Conservation (phyloP, 1,139 yeast species). For the Taphrina communis region DNA sequence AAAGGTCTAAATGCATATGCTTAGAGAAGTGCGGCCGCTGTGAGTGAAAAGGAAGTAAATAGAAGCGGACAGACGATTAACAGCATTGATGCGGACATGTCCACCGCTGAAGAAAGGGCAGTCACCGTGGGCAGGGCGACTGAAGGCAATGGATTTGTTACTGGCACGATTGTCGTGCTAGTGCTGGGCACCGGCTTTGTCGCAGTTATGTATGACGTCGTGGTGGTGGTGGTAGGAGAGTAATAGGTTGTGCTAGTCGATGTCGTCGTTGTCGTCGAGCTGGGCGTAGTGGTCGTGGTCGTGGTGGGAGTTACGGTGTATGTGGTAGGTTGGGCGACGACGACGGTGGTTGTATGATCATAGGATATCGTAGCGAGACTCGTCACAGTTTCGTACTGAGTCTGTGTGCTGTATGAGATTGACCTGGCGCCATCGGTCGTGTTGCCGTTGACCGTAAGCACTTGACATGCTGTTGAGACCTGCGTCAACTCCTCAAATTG, state of each 20-base stretch:
- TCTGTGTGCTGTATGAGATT: slow-evolving; percentile 11
- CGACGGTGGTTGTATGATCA: slow-evolving; percentile 9
- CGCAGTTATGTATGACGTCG: background rate
- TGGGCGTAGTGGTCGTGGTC: background rate
- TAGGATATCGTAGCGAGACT: background rate
- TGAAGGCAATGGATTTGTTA: background rate
- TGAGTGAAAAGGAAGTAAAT: background rate
- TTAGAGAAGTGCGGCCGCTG: background rate
- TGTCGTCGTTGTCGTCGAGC: background rate
- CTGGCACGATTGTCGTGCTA: background rate
- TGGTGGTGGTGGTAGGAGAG: background rate
- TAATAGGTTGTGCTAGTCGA: background rate
- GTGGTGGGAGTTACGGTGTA: background rate
- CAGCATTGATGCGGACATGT: background rate
- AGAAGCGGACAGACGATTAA: background rate
- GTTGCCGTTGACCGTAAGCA: slow-evolving; percentile 21
- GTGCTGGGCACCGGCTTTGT: slow-evolving; percentile 2
- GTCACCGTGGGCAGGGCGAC: slow-evolving; percentile 9
- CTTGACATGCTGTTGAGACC: slow-evolving; percentile 22
- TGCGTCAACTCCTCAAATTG: slow-evolving; percentile 20
- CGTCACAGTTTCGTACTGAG: background rate
- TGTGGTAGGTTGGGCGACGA: slow-evolving; percentile 6
- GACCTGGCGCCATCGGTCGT: slow-evolving; percentile 23
- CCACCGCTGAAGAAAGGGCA: background rate
- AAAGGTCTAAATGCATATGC: too few species aligned